phyloP scores from a whole-genome alignment of 345 rosid genomes.

The Theobroma cacao region DNA sequence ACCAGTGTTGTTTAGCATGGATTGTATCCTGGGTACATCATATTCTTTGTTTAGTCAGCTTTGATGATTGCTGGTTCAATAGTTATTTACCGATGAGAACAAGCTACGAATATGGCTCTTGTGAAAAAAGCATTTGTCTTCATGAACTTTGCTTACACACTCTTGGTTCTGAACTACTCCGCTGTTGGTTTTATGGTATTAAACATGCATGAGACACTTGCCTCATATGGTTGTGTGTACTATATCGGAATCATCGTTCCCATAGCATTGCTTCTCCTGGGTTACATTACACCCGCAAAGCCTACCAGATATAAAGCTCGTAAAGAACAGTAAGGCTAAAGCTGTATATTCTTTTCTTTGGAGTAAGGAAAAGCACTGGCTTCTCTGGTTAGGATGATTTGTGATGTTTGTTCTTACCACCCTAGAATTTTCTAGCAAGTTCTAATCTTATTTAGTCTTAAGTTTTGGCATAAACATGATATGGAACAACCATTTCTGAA shows the following conservation, averaged over 20 bases:
- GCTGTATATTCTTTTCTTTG: neutral
- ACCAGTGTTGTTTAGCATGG: constrained; percentile 99
- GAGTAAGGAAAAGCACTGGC: neutral
- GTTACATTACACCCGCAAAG: constrained; percentile 58
- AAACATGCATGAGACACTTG: constrained; percentile 73
- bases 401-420: neutral
- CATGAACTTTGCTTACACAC: constrained; percentile 59
- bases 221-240: constrained; percentile 73
- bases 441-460: neutral
- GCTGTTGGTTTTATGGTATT: constrained; percentile 89
- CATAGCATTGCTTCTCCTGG: constrained; percentile 52
- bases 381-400: too few relatives aligned
- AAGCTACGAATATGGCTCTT: constrained; percentile 48
- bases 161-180: constrained; percentile 79
- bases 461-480: neutral
- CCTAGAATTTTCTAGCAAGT: neutral
- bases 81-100: constrained; percentile 92
- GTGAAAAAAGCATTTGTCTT: constrained; percentile 49
- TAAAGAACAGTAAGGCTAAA: constrained; percentile 51
- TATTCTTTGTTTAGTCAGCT: constrained; percentile 95
- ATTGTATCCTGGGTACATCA: constrained; percentile 87
- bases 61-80: constrained; percentile 92
- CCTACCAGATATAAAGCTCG: constrained; percentile 55
- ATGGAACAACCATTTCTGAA: neutral
- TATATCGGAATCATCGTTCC: constrained; percentile 76